Evolutionary conservation across 2,329 filamentous ascomycete species (phyloP).

Genomic region (Cordyceps farinosa): DNA sequence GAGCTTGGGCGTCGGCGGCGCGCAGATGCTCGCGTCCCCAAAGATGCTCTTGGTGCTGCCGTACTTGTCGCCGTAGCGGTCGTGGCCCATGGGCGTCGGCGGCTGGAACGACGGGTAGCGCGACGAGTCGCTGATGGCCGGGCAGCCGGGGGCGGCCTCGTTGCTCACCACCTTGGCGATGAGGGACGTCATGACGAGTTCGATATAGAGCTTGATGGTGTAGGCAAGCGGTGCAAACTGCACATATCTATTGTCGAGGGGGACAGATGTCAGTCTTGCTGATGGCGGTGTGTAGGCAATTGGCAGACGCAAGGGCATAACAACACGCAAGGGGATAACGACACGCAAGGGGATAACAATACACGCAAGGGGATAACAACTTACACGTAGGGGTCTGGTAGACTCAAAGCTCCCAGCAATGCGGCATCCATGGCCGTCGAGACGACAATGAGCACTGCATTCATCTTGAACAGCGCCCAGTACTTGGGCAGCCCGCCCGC

Average conservation of each 20-base stretch:
- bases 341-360: background rate
- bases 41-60: slow-evolving; percentile 13
- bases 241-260: slow-evolving; percentile 5
- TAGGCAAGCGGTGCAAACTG: slow-evolving; percentile 19
- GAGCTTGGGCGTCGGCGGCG: background rate
- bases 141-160: background rate
- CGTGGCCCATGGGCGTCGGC: background rate
- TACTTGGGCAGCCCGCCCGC: slow-evolving; percentile 49
- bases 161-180: slow-evolving; percentile 18
- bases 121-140: background rate
- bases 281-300: too few species aligned
- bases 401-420: slow-evolving; percentile 24
- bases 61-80: slow-evolving; percentile 6
- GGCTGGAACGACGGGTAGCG: background rate
- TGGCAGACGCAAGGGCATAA: too few species aligned
- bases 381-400: slow-evolving; percentile 18
- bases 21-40: background rate
- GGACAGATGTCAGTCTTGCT: too few species aligned
- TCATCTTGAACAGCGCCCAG: slow-evolving; percentile 46
- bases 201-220: slow-evolving; percentile 19
- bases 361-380: background rate
- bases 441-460: slow-evolving; percentile 44
- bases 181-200: slow-evolving; percentile 18
- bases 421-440: slow-evolving; percentile 46
- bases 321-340: too few species aligned